These are phyloP conservation scores for Coemansia sp. DNA, from an alignment of 192 early-diverging fungal genomes.

Conservation along the genomic window DNA sequence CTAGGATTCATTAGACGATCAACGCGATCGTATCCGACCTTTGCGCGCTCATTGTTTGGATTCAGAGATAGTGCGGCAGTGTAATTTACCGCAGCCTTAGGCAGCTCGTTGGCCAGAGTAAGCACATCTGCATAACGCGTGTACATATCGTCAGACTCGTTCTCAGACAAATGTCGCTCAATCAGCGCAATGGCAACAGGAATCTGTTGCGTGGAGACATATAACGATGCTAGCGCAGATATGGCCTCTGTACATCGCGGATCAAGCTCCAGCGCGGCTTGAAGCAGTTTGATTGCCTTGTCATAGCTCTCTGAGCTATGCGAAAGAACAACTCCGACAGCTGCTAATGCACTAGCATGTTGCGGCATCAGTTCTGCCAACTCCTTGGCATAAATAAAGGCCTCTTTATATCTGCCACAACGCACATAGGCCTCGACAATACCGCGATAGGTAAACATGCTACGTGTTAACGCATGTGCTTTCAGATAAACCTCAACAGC, in stretches of 20 bases:
- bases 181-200: constrained; percentile 22
- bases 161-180: constrained; percentile 30
- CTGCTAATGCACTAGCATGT: constrained; percentile 27
- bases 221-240: constrained; percentile 39
- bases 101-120: constrained; percentile 43
- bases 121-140: constrained; percentile 46
- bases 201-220: constrained; percentile 15
- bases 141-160: constrained; percentile 46
- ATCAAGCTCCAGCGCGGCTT: constrained; percentile 27
- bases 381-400: constrained; percentile 44
- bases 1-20: constrained; percentile 44
- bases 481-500: constrained; percentile 27
- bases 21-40: constrained; percentile 34
- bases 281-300: constrained; percentile 32
- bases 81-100: constrained; percentile 41
- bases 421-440: constrained; percentile 25
- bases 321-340: constrained; percentile 42
- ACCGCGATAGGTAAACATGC: constrained; percentile 23
- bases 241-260: constrained; percentile 24
- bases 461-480: constrained; percentile 28
- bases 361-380: constrained; percentile 38
- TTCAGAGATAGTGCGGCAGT: constrained; percentile 35
- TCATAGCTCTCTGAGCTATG: constrained; percentile 42
- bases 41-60: constrained; percentile 33
- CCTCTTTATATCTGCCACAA: constrained; percentile 33